These are phyloP conservation scores for Puccinia horiana DNA, from an alignment of 1,284 basidiomycete genomes.

Conservation along the genomic window DNA sequence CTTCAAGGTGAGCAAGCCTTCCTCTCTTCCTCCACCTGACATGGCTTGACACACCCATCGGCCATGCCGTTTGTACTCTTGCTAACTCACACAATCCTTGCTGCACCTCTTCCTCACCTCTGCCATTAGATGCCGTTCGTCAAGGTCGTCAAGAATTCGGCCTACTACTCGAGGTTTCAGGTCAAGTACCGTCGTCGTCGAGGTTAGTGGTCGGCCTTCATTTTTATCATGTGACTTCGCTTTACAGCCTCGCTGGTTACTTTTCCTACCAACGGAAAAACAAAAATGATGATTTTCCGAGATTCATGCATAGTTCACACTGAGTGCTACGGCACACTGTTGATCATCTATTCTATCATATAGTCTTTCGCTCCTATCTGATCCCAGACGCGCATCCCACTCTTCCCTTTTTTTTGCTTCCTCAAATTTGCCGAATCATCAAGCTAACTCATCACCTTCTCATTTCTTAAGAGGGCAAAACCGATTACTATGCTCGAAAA, in stretches of 20 bases:
- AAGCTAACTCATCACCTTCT: background rate
- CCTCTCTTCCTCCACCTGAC: background rate
- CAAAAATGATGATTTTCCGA: constrained; percentile 41
- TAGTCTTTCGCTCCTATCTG: constrained; percentile 50
- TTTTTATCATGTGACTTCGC: background rate
- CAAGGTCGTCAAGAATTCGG: constrained; percentile 58
- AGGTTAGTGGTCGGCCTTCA: constrained; percentile 45
- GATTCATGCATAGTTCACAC: constrained; percentile 50
- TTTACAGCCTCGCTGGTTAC: background rate
- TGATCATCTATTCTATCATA: constrained; percentile 42
- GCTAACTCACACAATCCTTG: background rate
- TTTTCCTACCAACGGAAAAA: background rate
- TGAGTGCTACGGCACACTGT: constrained; percentile 27
- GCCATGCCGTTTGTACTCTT: background rate
- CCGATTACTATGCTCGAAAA: constrained; percentile 98
- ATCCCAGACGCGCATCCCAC: background rate
- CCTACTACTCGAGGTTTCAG: constrained; percentile 59
- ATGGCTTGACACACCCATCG: background rate
- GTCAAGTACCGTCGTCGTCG: constrained; percentile 72
- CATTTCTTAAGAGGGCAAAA: constrained; percentile 76
- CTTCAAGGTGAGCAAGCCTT: background rate
- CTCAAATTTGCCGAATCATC: background rate
- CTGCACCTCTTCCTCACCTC: background rate
- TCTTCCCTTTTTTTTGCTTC: background rate
- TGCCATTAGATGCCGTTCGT: constrained; percentile 55